These are phyloP conservation scores for Arthromyces matolae DNA, from an alignment of 768 basidiomycete species.

Conservation along the genomic window DNA sequence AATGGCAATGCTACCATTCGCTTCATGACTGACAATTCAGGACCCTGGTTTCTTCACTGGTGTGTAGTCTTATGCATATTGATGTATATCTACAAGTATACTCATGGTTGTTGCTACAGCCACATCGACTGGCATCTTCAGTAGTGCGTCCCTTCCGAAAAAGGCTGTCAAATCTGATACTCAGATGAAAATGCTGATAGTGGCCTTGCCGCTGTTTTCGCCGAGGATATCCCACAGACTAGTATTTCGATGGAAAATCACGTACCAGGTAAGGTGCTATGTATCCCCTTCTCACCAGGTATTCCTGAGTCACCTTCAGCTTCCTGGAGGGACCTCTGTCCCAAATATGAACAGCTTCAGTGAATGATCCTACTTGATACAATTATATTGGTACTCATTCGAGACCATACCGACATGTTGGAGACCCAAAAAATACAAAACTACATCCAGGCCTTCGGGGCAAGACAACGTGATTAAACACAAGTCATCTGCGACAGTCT, in stretches of 20 bases:
- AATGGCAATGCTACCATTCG: slow-evolving; percentile 42
- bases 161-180: background rate
- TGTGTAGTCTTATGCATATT: slow-evolving; percentile 33
- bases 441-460: too few species aligned
- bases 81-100: slow-evolving; percentile 11
- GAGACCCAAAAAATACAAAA: too few species aligned
- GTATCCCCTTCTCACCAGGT: slow-evolving; percentile 15
- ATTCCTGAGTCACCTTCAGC: slow-evolving; percentile 9
- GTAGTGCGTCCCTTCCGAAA: slow-evolving; percentile 16
- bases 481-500: too few species aligned
- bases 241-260: too few species aligned
- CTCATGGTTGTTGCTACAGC: slow-evolving; percentile 17
- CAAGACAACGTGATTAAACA: too few species aligned
- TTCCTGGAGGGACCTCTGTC: slow-evolving; percentile 25
- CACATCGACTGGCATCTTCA: slow-evolving; percentile 43
- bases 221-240: slow-evolving; percentile 25
- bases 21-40: slow-evolving; percentile 54
- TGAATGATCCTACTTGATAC: too few species aligned
- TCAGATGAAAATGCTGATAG: slow-evolving; percentile 11
- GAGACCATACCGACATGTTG: too few species aligned
- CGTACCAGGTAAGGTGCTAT: slow-evolving; percentile 5
- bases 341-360: slow-evolving; percentile 21
- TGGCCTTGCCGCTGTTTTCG: slow-evolving; percentile 34
- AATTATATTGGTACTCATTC: too few species aligned
- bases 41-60: slow-evolving; percentile 40